Percentiles rank a stretch among this genome's conserved stretches.
phyloP scores from a whole-genome alignment of 148 eudicot species.

The Vaccinium corymbosum region DNA sequence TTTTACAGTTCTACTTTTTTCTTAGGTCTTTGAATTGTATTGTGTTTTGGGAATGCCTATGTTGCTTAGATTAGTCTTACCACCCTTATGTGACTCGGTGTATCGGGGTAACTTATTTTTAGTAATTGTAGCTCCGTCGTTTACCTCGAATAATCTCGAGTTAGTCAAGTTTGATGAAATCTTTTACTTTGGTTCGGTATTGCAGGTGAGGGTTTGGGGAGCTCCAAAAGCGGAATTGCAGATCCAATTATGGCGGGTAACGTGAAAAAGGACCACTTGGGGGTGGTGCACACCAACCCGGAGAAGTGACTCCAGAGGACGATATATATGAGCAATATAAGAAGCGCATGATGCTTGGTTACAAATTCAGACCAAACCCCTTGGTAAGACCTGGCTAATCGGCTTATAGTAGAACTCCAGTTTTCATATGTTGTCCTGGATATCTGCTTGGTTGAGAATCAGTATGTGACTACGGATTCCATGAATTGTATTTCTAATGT shows the following conservation, averaged over 20 bases:
- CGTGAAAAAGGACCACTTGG: constrained; percentile 72
- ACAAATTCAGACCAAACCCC: constrained; percentile 85
- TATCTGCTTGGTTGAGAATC: not conserved
- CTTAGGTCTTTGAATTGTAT: not conserved
- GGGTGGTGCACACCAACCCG: constrained; percentile 92
- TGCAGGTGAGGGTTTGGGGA: constrained; percentile 93
- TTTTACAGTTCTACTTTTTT: not conserved
- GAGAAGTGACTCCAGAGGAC: constrained; percentile 90
- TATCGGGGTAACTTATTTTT: not conserved
- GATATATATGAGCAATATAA: constrained; percentile 98
- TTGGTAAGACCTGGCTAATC: constrained; percentile 40
- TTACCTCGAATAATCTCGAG: not conserved
- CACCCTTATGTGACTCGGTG: not conserved
- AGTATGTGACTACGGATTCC: not conserved
- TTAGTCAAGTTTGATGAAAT: not conserved
- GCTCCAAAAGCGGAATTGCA: constrained; percentile 89
- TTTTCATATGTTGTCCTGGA: not conserved
- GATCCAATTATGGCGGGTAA: constrained; percentile 87
- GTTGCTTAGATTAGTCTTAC: too few relatives aligned
- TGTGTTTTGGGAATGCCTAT: not conserved
- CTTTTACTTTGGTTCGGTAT: not conserved
- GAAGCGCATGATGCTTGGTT: constrained; percentile 99
- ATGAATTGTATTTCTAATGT: not conserved
- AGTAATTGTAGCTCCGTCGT: not conserved
- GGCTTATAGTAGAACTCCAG: not conserved